A percentile compares a stretch with the other conserved stretches of the same genome.
phyloP scores from a whole-genome alignment of 192 early-diverging fungal species.

The Obelidium mucronatum region DNA sequence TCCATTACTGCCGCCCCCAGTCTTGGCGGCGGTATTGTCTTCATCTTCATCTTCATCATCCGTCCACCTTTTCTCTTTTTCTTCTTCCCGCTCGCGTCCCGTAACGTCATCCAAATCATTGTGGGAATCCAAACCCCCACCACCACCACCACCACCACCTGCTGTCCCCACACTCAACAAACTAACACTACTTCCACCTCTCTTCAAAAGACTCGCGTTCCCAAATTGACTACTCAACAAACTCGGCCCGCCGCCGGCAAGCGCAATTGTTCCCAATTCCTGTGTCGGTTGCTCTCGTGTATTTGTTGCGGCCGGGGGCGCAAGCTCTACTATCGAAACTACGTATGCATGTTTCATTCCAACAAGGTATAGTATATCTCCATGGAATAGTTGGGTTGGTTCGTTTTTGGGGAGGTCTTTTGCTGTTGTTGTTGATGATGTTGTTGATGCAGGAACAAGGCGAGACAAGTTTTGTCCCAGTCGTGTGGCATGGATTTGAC shows the following conservation, averaged over 20 bases:
- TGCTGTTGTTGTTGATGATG: neutral
- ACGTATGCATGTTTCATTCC: neutral
- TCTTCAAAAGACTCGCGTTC: neutral
- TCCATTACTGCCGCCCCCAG: neutral
- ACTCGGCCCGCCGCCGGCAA: neutral
- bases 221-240: neutral
- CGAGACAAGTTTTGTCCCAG: constrained; percentile 3
- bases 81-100: neutral
- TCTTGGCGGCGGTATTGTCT: too few relatives aligned
- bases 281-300: neutral
- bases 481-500: constrained; percentile 3
- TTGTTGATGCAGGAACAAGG: neutral
- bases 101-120: neutral
- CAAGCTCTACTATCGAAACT: neutral
- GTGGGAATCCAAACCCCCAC: neutral
- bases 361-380: constrained; percentile 18
- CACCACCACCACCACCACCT: too few relatives aligned
- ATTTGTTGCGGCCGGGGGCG: neutral
- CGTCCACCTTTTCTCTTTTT: constrained; percentile 19
- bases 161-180: neutral
- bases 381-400: constrained; percentile 10
- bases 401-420: neutral
- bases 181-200: neutral
- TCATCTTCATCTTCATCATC: constrained; percentile 20
- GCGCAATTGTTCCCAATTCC: neutral